Evolutionary conservation across 2,329 filamentous ascomycete species (phyloP), one percentile per base, ranked within the genome.

Genomic region (Rhynchosporium agropyri): DNA sequence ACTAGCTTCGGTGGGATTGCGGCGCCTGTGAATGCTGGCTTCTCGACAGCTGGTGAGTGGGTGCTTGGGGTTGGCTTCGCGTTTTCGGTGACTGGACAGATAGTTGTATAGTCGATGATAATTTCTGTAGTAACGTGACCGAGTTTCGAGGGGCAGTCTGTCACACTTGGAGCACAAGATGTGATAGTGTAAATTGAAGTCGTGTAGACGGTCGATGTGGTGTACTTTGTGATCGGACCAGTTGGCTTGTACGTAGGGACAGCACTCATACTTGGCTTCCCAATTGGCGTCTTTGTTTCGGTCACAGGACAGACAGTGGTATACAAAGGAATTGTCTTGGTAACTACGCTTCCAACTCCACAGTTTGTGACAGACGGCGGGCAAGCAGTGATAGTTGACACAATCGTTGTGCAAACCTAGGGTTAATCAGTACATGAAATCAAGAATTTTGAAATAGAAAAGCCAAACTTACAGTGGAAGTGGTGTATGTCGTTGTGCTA

Each of bases 151-250:
- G 83, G 83, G 79, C 84, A 87, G 76, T 84, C 75, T 42, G 79
- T 77, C 31, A 81, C 74, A 59, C 76, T 75, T 42, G 78, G 68
- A 4, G 74, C 78, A 68, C 81, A 83, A 68, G 77, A 80, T 61
- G 80, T 84, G 73, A 85, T 76, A 61, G 83, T 85, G 67, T 77
- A 77, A 65, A 80, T 72, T 1, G 76, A 73, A 49, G 83, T 85
- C 62, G 78, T 79, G 76, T 78, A 82, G 70, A 84, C 74, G 42
- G 82, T 83, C 3, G 80, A 81, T 62, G 69, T 72, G 28, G 77
- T 70, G 40, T 71, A 72, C 13, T 62, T 38, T 9, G 64, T 64
- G 8, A 58, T 45, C n/a, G 55, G 38, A 10, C 40, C 58, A 2
- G 50, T 58, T n/a, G 59, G 50, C 29, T 49, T 40, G 45, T 40